Conservation (phyloP, 1,139 yeast species). For the Kluyveromyces marxianus region DNA sequence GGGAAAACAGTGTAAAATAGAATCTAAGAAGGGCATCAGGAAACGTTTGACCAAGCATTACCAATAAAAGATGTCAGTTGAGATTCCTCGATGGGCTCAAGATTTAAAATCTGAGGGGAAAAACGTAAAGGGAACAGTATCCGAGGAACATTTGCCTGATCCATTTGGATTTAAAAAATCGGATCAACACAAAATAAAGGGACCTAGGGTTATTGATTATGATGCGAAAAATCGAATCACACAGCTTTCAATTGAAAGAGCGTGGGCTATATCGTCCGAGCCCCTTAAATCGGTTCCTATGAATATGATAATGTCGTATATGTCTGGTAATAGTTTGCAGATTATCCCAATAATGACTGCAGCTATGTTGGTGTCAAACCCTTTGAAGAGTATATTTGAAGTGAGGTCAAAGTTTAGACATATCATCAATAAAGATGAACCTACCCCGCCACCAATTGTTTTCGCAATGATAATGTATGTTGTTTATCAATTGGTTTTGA, state of each 20-base stretch:
- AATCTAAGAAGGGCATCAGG: not conserved
- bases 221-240: conserved; percentile 25
- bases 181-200: conserved; percentile 6
- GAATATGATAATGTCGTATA: conserved; percentile 85
- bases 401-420: conserved; percentile 43
- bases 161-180: conserved; percentile 22
- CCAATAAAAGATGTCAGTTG: conserved; percentile 4
- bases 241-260: conserved; percentile 50
- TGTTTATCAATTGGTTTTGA: conserved; percentile 53
- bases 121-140: too few species aligned
- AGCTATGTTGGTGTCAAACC: conserved; percentile 70
- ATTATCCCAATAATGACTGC: conserved; percentile 90
- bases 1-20: not conserved
- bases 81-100: conserved; percentile 18
- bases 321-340: conserved; percentile 88
- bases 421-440: conserved; percentile 30
- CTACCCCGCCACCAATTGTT: conserved; percentile 38
- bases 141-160: conserved; percentile 11
- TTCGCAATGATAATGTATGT: conserved; percentile 44
- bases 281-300: conserved; percentile 86
- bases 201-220: conserved; percentile 9
- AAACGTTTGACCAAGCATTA: not conserved
- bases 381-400: conserved; percentile 61
- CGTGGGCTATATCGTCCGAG: conserved; percentile 79
- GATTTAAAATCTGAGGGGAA: conserved; percentile 10